Conservation (phyloP, 257 asterid species). For the Rubia yunnanensis region DNA sequence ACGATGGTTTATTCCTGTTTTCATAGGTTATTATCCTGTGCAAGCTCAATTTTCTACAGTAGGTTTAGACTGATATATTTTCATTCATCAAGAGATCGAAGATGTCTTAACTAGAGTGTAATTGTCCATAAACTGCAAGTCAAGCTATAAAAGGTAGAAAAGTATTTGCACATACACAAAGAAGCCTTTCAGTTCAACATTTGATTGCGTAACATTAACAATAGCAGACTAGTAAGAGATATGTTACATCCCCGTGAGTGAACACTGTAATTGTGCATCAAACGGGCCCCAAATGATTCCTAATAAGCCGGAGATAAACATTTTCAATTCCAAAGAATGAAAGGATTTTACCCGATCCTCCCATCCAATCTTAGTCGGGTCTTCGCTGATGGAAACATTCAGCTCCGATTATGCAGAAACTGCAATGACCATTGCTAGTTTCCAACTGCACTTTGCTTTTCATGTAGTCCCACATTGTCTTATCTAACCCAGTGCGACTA, state of each 20-base stretch:
- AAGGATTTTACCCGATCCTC: not conserved
- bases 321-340: not conserved
- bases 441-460: not conserved
- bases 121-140: too few relatives aligned
- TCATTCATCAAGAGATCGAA: too few relatives aligned
- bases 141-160: too few relatives aligned
- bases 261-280: not conserved
- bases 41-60: too few relatives aligned
- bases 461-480: not conserved
- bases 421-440: not conserved
- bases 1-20: too few relatives aligned
- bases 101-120: too few relatives aligned
- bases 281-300: not conserved
- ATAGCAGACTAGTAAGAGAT: not conserved
- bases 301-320: not conserved
- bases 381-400: not conserved
- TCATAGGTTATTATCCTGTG: too few relatives aligned
- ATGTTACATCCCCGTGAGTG: not conserved
- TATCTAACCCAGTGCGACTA: too few relatives aligned
- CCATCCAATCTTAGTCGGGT: not conserved
- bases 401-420: not conserved
- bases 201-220: not conserved
- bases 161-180: not conserved
- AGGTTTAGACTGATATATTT: too few relatives aligned
- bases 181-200: not conserved